Evolutionary conservation across 2,329 filamentous ascomycete genomes (phyloP), one percentile per base, ranked within the genome.

Genomic region (Rutstroemia sp.): DNA sequence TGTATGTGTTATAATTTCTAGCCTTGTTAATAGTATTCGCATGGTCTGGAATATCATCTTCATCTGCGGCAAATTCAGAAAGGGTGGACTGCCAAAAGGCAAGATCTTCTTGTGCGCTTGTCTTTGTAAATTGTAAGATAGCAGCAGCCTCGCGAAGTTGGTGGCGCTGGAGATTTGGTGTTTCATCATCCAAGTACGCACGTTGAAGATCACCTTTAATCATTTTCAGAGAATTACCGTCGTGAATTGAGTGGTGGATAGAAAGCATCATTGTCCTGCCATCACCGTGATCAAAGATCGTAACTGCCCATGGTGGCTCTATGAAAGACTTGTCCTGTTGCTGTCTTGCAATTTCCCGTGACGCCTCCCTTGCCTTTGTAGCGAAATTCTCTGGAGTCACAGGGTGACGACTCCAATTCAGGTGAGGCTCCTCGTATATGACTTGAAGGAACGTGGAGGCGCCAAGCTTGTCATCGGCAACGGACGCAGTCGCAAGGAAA

Each of bases 401-500:
- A 4, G 21, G 17, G 8, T n/a, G 14, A 27, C 21, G 16, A 25
- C 21, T 17, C 49, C 49, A 51, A 7, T 51, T 25, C 4, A 51
- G 8, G 1, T 1, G 21, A 40, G 49, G 23, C 19, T 42, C 25
- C 19, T 51, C 5, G 5, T 51, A 42, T 9, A 61, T 54, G 9
- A 61, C 50, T 27, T 61, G 58, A 25, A 61, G 19, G 17, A 59
- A 48, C 5, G 55, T 58, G 34, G 30, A 52, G 36, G 30, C 21
- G 39, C 49, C 38, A 17, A 51, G 27, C 4, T 21, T 17, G 9
- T 19, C 10, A 27, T 51, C 25, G 25, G 34, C 38, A 12, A n/a
- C n/a, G 27, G 38, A 50, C 16, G 48, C 40, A 19, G 48, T 39
- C 17, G 57, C 52, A 9, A 68, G 51, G 57, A 73, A 57, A 42